These are phyloP conservation scores for Venturia aucupariae DNA, from an alignment of 2,329 filamentous ascomycete species.

Conservation along the genomic window DNA sequence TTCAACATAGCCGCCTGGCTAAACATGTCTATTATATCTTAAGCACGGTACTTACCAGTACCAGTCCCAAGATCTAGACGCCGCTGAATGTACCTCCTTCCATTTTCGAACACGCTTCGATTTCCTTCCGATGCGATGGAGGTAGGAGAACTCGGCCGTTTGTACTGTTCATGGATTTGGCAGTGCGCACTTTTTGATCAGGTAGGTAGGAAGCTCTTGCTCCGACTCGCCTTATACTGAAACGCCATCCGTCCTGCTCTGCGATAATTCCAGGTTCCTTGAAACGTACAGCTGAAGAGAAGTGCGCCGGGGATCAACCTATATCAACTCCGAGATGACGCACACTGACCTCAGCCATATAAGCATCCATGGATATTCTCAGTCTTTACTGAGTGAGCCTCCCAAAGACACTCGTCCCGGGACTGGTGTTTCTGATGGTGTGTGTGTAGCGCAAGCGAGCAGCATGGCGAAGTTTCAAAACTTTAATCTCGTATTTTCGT, in stretches of 20 bases:
- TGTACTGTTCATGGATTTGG: not conserved
- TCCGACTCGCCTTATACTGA: conserved; percentile 7
- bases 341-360: not conserved
- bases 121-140: conserved; percentile 11
- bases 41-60: not conserved
- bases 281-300: not conserved
- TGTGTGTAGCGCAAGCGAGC: not conserved
- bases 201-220: not conserved
- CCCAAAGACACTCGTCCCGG: not conserved
- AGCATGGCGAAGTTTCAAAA: not conserved
- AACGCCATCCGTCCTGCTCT: conserved; percentile 11
- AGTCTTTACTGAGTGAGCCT: not conserved
- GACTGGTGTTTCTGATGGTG: not conserved
- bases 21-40: conserved; percentile 17
- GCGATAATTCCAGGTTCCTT: not conserved
- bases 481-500: not conserved
- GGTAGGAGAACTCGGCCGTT: conserved; percentile 3
- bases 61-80: conserved; percentile 15
- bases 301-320: not conserved
- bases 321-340: conserved; percentile 7
- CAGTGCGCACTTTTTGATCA: not conserved
- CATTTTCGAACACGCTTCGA: conserved; percentile 18
- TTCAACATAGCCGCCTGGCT: conserved; percentile 43
- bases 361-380: not conserved
- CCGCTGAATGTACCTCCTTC: conserved; percentile 35